Conservation (phyloP, 2,329 filamentous ascomycete genomes). For the Aureobasidium musti region DNA sequence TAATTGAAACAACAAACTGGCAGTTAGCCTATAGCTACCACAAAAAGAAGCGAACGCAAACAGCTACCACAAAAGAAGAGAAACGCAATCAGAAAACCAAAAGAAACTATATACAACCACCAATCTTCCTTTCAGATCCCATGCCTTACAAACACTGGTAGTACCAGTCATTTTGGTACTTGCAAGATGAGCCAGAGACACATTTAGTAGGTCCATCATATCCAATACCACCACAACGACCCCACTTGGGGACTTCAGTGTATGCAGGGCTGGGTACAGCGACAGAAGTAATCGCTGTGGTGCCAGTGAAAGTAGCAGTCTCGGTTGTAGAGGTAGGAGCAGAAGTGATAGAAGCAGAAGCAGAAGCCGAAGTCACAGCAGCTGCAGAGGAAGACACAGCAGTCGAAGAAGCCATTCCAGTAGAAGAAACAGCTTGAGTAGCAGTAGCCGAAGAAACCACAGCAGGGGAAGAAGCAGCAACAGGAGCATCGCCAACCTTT, state of each 20-base stretch:
- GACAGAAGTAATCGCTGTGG: neutral
- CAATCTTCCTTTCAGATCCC: too few species aligned
- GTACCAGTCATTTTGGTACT: slow-evolving; percentile 43
- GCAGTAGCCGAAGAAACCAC: too few species aligned
- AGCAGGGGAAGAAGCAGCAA: slow-evolving; percentile 34
- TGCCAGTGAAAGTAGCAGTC: neutral
- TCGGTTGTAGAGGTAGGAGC: neutral
- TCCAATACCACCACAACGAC: slow-evolving; percentile 43
- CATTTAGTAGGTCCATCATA: slow-evolving; percentile 42
- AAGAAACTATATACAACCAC: too few species aligned
- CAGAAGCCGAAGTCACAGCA: neutral
- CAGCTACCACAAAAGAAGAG: too few species aligned
- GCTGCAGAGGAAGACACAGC: neutral
- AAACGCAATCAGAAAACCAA: too few species aligned
- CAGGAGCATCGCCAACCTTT: neutral
- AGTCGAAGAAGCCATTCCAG: neutral
- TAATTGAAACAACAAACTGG: too few species aligned
- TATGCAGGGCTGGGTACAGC: neutral
- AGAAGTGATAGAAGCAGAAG: neutral
- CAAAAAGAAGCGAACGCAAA: too few species aligned
- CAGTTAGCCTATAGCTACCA: too few species aligned
- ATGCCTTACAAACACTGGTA: slow-evolving; percentile 38
- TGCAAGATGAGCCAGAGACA: slow-evolving; percentile 41
- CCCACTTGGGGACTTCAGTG: slow-evolving; percentile 33
- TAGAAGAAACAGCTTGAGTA: neutral